Percentiles rank a stretch among this genome's conserved stretches.
phyloP scores from a whole-genome alignment of 1,284 basidiomycete species.

The Pulveroboletus ridleyi region DNA sequence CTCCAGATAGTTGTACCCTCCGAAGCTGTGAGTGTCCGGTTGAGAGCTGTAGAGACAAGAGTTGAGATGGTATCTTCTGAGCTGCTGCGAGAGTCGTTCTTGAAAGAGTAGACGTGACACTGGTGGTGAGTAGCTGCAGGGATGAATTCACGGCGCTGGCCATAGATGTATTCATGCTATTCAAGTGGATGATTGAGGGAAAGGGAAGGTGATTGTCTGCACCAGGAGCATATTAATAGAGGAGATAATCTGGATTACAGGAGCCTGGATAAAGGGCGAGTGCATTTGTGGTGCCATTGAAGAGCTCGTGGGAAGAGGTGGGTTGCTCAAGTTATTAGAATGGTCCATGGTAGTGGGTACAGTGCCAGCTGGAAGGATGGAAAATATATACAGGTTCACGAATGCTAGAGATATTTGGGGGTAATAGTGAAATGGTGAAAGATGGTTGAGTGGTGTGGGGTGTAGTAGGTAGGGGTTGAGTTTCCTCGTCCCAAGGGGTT shows the following conservation, averaged over 20 bases:
- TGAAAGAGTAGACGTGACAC: not conserved
- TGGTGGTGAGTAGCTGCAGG: constrained; percentile 57
- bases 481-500: too few species aligned
- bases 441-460: too few species aligned
- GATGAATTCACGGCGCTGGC: constrained; percentile 40
- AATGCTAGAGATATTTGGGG: constrained; percentile 54
- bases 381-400: constrained; percentile 86
- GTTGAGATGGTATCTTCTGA: constrained; percentile 44
- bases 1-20: constrained; percentile 86
- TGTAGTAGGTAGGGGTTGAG: too few species aligned
- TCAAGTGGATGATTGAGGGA: constrained; percentile 40
- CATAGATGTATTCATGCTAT: constrained; percentile 35
- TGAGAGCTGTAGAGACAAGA: constrained; percentile 78
- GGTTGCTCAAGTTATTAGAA: constrained; percentile 19
- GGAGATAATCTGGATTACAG: constrained; percentile 81
- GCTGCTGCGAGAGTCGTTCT: too few species aligned
- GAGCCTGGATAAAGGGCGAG: constrained; percentile 51
- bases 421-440: not conserved
- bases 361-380: constrained; percentile 74
- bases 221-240: constrained; percentile 72
- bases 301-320: constrained; percentile 38
- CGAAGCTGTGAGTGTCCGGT: constrained; percentile 61
- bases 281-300: constrained; percentile 26
- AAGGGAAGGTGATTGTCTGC: constrained; percentile 76
- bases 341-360: constrained; percentile 46